Evolutionary conservation across 1,284 basidiomycete genomes (phyloP), one percentile per base, ranked within the genome.

Genomic region (Prillingera fragicola): DNA sequence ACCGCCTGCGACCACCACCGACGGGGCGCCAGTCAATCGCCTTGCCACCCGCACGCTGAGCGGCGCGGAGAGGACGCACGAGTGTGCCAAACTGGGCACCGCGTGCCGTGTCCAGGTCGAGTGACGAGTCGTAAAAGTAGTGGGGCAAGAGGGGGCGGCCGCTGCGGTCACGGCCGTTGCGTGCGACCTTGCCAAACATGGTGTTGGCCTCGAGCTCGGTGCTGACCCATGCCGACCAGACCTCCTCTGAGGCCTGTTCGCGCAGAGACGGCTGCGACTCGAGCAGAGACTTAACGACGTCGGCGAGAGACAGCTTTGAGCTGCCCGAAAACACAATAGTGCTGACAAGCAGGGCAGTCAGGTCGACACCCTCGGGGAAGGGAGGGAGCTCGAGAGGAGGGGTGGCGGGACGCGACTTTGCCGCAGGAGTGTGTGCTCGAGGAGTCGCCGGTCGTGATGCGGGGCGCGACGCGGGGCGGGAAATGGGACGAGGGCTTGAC

Each of bases 11-110:
- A 8, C 65, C 58, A 15, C 53, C 45, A 4, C 70, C 69, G 7
- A 72, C 70, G 17, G 70, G 70, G 18, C 70, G 55, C 70, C 70
- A 72, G 48, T 72, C 70, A 37, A 72, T 69, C n/a, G 65, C 63
- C 45, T 67, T 67, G 3, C 67, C 69, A 7, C 67, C 67, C 9
- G 56, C 63, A 24, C 69, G 50, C 52, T 69, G 67, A 9, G 58
- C 65, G 2, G 64, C 63, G 31, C 71, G 52, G 14, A 73, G 38
- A 2, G 71, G 71, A n/a, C 71, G 43, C 27, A 71, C 68, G n/a
- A 72, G 57, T 9, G 61, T 59, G 14, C 70, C 71, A 31, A 73
- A 59, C 46, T 72, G 63, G 31, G 48, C 52, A 1, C 69, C 65
- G 14, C 71, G 63, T 6, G 58, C 51, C 13, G 48, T 33, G 45